These are phyloP conservation scores for Backusella westeae DNA, from an alignment of 192 early-diverging fungal genomes.

Conservation along the genomic window DNA sequence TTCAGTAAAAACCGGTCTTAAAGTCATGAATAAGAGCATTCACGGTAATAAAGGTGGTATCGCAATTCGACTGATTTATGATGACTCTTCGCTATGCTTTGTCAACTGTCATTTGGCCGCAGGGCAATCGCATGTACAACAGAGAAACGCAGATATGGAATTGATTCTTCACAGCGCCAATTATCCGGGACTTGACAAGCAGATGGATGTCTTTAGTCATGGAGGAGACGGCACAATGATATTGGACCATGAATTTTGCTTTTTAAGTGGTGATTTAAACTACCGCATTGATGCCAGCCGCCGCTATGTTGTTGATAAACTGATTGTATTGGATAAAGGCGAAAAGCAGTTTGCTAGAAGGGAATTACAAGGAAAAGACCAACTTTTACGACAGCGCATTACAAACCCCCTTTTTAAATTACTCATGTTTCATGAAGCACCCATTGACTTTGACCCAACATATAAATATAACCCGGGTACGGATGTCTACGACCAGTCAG, in stretches of 20 bases:
- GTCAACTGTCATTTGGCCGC: constrained; percentile 86
- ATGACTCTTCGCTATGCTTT: constrained; percentile 81
- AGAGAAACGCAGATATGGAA: constrained; percentile 71
- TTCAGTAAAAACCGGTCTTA: constrained; percentile 86
- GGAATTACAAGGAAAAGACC: constrained; percentile 59
- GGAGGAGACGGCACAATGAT: constrained; percentile 79
- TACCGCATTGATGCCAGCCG: constrained; percentile 80
- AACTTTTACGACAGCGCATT: constrained; percentile 47
- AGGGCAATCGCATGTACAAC: constrained; percentile 67
- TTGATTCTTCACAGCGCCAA: constrained; percentile 54
- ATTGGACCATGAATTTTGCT: constrained; percentile 72
- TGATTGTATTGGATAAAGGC: constrained; percentile 5
- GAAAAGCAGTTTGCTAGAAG: neutral
- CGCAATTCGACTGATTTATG: constrained; percentile 65
- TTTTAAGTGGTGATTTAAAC: constrained; percentile 89
- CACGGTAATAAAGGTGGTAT: constrained; percentile 92
- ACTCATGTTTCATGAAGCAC: constrained; percentile 71
- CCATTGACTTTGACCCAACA: constrained; percentile 86
- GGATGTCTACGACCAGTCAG: constrained; percentile 83
- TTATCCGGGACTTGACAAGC: constrained; percentile 24
- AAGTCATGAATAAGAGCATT: constrained; percentile 58
- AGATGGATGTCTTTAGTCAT: constrained; percentile 50
- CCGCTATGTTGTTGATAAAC: constrained; percentile 54
- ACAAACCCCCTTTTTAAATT: constrained; percentile 72
- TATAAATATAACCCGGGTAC: constrained; percentile 95